Base-by-base conservation (phyloP, 805 yeast species). In the Metschnikowia kunwiensis region DNA sequence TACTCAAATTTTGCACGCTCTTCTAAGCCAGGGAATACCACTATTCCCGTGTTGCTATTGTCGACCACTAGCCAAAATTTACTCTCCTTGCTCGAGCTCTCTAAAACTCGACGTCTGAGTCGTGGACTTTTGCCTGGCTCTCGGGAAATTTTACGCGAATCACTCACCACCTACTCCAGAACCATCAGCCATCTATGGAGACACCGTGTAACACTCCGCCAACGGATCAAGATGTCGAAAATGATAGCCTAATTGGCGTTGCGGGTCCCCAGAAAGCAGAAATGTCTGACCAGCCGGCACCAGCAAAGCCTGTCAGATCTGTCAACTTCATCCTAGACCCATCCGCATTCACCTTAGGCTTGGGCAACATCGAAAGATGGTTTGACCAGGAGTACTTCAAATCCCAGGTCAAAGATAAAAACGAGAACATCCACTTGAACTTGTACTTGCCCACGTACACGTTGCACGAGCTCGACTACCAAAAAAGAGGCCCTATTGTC, bases 301-400 rank as follows among this genome's bases (percentile, higher is more conserved):
- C 29, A 24, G 15, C 12, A 7, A 22, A 31, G 18, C 32, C 28
- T 4, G 32, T 23, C 25, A 22, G 40, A n/a, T 23, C 36, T 4
- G 52, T 60, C 12, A 60, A 63, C 51, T 65, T 81, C 40, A 77
- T 82, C 13, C 50, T 82, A 27, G 89, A 82, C 52, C 83, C 81
- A 14, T 74, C 85, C 5, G 80, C 85, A 2, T 68, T 82, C 43
- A 77, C 78, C 13, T 74, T 80, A 36, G 91, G 87, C 2, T 65
- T 82, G 29, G 86, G 85, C 0, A 78, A 77, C 49, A 68, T 82
- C 50, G 77, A 77, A 52, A 61, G 77, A 48, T 82, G 88, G 88
- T 65, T 71, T 40, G 60, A 68, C 32, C 50, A 64, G 45, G 54
- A 65, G 32, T 63, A 60, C 34, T 53, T 63, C 23, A 43, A 44